Conservation (phyloP, 805 yeast genomes). For the Grigorovia yakushimaensis region DNA sequence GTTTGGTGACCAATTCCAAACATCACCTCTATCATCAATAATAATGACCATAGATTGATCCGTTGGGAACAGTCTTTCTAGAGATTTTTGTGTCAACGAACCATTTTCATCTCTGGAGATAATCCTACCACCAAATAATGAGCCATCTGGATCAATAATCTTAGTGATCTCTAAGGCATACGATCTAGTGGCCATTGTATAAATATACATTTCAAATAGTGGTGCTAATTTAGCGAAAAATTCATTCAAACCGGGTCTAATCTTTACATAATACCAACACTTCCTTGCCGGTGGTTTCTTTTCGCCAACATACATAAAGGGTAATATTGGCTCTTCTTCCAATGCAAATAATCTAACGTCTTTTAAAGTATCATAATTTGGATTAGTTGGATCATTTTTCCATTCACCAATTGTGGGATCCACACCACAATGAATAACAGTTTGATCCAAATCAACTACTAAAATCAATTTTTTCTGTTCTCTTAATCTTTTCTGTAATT, state of each 20-base stretch:
- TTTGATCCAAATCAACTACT: slow-evolving; percentile 95
- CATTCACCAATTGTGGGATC: slow-evolving; percentile 96
- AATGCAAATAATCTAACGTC: slow-evolving; percentile 72
- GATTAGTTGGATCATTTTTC: slow-evolving; percentile 78
- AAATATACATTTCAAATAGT: slow-evolving; percentile 81
- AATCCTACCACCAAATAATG: slow-evolving; percentile 82
- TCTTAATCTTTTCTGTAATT: slow-evolving; percentile 50
- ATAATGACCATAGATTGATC: slow-evolving; percentile 94
- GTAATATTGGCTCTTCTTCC: slow-evolving; percentile 60
- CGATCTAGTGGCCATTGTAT: slow-evolving; percentile 95
- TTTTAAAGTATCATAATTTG: slow-evolving; percentile 74
- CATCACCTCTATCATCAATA: slow-evolving; percentile 96
- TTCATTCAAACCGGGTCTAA: slow-evolving; percentile 75
- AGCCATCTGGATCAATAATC: slow-evolving; percentile 83
- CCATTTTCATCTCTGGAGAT: slow-evolving; percentile 93
- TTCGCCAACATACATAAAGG: slow-evolving; percentile 50
- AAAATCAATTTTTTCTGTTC: slow-evolving; percentile 63
- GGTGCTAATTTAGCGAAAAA: slow-evolving; percentile 58
- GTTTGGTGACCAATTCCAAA: slow-evolving; percentile 95
- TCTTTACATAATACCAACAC: slow-evolving; percentile 87
- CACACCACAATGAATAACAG: slow-evolving; percentile 94
- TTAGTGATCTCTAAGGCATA: slow-evolving; percentile 86
- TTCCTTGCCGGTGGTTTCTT: slow-evolving; percentile 41
- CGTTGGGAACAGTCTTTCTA: slow-evolving; percentile 84
- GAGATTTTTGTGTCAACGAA: slow-evolving; percentile 76